Conservation (phyloP, 1,284 basidiomycete species). For the Sparassis latifolia region DNA sequence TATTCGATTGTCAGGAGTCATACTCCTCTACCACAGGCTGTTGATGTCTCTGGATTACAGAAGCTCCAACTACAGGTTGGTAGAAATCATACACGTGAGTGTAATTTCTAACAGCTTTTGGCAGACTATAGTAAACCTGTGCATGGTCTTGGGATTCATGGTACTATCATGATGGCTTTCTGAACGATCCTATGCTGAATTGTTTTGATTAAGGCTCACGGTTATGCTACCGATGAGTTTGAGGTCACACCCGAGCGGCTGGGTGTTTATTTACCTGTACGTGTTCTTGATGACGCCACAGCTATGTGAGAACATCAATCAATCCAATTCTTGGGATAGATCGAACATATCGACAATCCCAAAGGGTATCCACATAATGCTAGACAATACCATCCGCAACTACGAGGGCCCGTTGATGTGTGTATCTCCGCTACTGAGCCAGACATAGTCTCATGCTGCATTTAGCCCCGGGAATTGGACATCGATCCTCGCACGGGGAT, state of each 20-base stretch:
- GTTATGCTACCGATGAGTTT: constrained; percentile 82
- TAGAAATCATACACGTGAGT: background rate
- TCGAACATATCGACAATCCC: constrained; percentile 87
- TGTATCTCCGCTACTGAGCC: constrained; percentile 10
- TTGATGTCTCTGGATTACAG: constrained; percentile 78
- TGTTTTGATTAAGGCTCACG: constrained; percentile 53
- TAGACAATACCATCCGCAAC: constrained; percentile 63
- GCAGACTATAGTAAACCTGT: constrained; percentile 81
- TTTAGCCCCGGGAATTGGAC: constrained; percentile 74
- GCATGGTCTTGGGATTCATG: constrained; percentile 86
- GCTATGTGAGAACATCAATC: background rate
- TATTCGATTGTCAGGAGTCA: background rate
- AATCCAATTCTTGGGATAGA: constrained; percentile 30
- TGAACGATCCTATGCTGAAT: constrained; percentile 1
- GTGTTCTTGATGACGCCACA: constrained; percentile 10
- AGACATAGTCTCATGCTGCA: background rate
- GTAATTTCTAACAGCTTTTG: background rate
- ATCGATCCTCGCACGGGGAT: constrained; percentile 85
- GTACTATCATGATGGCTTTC: constrained; percentile 27
- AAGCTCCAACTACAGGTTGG: constrained; percentile 62
- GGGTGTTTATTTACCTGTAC: constrained; percentile 78
- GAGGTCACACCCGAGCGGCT: constrained; percentile 87
- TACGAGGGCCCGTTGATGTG: constrained; percentile 69
- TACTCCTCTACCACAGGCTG: constrained; percentile 46
- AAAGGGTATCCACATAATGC: constrained; percentile 86